These are phyloP conservation scores for Phytophthora ohioensis DNA, from an alignment of 352 stramenopile species.

Conservation along the genomic window DNA sequence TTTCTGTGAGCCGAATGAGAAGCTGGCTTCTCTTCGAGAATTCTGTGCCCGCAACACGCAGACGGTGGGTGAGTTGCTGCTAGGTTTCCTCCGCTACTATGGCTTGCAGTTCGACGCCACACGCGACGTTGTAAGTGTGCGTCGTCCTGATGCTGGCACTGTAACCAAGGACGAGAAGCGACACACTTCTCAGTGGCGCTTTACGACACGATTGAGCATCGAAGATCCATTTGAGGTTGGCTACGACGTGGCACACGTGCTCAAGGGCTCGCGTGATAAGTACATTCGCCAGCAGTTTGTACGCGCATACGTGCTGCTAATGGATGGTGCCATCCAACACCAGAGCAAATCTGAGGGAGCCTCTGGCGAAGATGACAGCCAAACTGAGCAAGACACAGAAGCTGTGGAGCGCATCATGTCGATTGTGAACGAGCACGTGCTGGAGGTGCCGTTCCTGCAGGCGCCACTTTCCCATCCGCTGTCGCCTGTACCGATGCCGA, in stretches of 20 bases:
- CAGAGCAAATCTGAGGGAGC: conserved; percentile 16
- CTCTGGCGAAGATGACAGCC: conserved; percentile 5
- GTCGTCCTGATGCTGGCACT: conserved; percentile 57
- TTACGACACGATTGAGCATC: conserved; percentile 89
- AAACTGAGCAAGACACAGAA: conserved; percentile 15
- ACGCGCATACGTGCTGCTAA: conserved; percentile 71
- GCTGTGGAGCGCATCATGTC: conserved; percentile 46
- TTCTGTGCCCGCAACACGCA: conserved; percentile 60
- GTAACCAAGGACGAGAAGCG: conserved; percentile 86
- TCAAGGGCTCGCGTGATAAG: conserved; percentile 91
- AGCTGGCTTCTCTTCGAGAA: conserved; percentile 48
- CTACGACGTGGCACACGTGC: conserved; percentile 98
- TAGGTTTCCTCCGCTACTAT: conserved; percentile 85
- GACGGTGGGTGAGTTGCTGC: conserved; percentile 70
- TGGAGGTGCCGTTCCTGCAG: conserved; percentile 55
- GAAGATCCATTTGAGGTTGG: conserved; percentile 99
- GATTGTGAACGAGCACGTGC: conserved; percentile 49
- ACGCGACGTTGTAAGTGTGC: conserved; percentile 70
- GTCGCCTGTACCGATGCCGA: conserved; percentile 31
- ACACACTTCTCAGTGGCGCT: conserved; percentile 68
- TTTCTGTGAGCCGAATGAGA: conserved; percentile 55
- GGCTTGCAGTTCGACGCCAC: conserved; percentile 78
- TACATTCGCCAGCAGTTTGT: conserved; percentile 89
- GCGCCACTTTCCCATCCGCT: conserved; percentile 28
- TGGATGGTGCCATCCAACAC: conserved; percentile 50